Base-by-base conservation (phyloP, 2,329 filamentous ascomycete species). In the Thielaviopsis euricoi region DNA sequence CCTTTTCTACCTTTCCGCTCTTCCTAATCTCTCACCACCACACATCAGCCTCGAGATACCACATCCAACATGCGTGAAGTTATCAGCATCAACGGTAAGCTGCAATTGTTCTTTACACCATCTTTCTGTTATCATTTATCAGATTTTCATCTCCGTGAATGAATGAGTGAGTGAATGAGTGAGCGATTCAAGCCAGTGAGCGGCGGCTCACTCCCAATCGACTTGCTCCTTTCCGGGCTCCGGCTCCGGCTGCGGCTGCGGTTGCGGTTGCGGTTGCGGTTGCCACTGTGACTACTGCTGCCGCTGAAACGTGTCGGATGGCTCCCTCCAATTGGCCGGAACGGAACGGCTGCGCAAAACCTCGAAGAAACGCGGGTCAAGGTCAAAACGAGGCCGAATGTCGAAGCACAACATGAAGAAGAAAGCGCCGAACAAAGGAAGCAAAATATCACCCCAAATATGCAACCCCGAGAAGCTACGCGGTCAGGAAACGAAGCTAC, bases 71-170 rank as follows among this genome's bases (percentile, higher is more conserved):
- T 97, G 91, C 90, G 91, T 87, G 91, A 97, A 84, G 89, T 97
- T 74, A 95, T 97, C 76, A 91, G 86, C 78, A 87, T 97, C 82
- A 96, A 96, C 82, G 90, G 91, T 96, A 83, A 71, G 86, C 69
- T 65, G 61, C 64, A 61, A 63, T 64, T 62, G 65, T 66, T 64
- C 64, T 66, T 65, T 64, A 62, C 63, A 33, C 40, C 37, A 22
- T 23, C 53, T 17, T 66, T 25, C 49, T 19, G 13, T 52, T 17
- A 33, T 9, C 13, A n/a, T n/a, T n/a, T n/a, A n/a, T n/a, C n/a
- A n/a, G n/a, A n/a, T 46, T 17, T 29, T 53, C 19, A 6, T 53
- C 6, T 29, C 12, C 4, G 21, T 22, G 22, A 29, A 13, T 22
- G 15, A 26, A 26, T 26, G 25, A 9, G 25, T 26, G 25, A 26